Evolutionary conservation across 2,329 filamentous ascomycete species (phyloP).

Genomic region (Botrytis tulipae): DNA sequence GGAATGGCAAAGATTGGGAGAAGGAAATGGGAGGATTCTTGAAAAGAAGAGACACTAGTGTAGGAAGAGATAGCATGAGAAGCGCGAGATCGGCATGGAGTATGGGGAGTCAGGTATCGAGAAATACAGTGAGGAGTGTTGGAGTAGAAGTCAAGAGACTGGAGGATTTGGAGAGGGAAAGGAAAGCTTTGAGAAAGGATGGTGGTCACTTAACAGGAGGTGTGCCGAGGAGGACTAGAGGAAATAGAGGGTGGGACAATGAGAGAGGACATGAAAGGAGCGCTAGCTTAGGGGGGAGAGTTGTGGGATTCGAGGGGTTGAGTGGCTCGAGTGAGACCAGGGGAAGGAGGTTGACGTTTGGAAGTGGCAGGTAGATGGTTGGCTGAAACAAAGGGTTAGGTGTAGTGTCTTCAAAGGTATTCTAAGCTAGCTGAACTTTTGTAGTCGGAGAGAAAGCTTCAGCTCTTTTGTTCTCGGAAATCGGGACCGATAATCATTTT

Average conservation of each 20-base stretch:
- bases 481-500: background rate
- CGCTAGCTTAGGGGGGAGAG: background rate
- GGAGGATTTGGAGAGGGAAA: slow-evolving; percentile 22
- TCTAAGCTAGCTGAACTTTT: background rate
- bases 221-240: background rate
- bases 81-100: background rate
- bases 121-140: slow-evolving; percentile 9
- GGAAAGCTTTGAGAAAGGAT: background rate
- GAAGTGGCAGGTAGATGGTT: background rate
- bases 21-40: slow-evolving; percentile 29
- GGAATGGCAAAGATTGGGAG: slow-evolving; percentile 35
- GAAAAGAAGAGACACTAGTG: slow-evolving; percentile 10
- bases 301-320: background rate
- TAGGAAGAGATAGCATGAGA: slow-evolving; percentile 16
- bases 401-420: background rate
- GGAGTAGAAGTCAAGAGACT: slow-evolving; percentile 17
- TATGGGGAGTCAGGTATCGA: background rate
- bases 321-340: background rate
- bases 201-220: slow-evolving; percentile 15
- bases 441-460: background rate
- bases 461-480: background rate
- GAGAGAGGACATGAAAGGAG: background rate
- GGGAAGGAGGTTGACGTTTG: slow-evolving; percentile 4
- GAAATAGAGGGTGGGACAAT: background rate
- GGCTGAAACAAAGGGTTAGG: background rate